Base-by-base conservation (phyloP, 805 yeast genomes). In the Saccharomycopsis guyanensis region DNA sequence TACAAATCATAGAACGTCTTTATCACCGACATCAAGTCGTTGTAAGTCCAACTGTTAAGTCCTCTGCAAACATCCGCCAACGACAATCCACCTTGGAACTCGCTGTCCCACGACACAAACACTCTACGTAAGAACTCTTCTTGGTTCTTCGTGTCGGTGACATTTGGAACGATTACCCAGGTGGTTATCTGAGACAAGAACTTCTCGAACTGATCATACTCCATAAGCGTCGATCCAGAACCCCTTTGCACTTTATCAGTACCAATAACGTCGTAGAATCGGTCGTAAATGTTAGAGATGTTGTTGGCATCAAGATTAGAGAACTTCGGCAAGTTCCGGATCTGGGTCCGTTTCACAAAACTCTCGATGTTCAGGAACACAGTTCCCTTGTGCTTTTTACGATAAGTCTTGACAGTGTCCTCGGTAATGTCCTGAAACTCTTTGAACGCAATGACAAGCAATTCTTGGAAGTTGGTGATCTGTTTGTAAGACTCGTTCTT, bases 331-430 rank as follows among this genome's bases (percentile, higher is more conserved):
- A 91, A 66, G 62, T 87, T 89, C 54, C 98, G 72, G 35, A 93
- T 61, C 62, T 93, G 96, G 0, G 97, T 86, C 47, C 96, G 73
- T 63, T 91, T 93, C 31, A 93, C 94, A 66, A 91, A 91, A 1
- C 80, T 72, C 55, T 93, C 95, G 51, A 91, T 87, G 45, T 93
- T 91, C 56, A 76, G 85, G 58, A 85, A 78, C 38, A 93, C 91
- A 38, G 80, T 76, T 54, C 80, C 78, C 62, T 88, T 80, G 60
- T 77, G 81, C 58, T 74, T 82, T 20, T 73, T 68, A 44, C 97
- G 75, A 56, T 80, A 82, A 48, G 74, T 82, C 19, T 70, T 72
- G 36, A 93, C 78, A 61, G 78, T 71, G 1, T 78, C 81, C 49
- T 89, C 95, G 27, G 86, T 80, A 19, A 93, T 74, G 4, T 79